phyloP scores from a whole-genome alignment of 768 basidiomycete species.

The Suillus occidentalis region DNA sequence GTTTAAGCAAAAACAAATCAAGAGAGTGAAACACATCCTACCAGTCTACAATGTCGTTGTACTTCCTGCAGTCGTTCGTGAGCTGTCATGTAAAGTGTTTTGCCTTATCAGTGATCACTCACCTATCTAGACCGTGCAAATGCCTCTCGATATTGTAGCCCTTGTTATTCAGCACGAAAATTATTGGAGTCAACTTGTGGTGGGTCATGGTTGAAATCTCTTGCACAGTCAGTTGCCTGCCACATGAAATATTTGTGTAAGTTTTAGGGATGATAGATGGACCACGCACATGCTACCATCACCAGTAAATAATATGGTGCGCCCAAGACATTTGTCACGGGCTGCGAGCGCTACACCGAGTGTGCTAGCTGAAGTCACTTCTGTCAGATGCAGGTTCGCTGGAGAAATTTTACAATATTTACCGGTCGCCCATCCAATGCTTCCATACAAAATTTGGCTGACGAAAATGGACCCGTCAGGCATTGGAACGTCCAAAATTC shows the following conservation, averaged over 20 bases:
- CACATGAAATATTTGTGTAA: slow-evolving; percentile 9
- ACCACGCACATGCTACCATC: slow-evolving; percentile 72
- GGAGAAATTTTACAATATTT: slow-evolving; percentile 20
- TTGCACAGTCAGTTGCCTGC: slow-evolving; percentile 75
- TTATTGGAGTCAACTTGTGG: slow-evolving; percentile 71
- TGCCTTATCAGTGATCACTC: slow-evolving; percentile 6
- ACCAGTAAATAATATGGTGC: slow-evolving; percentile 84
- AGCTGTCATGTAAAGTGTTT: not conserved
- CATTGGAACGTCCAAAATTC: slow-evolving; percentile 76
- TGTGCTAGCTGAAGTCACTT: slow-evolving; percentile 45
- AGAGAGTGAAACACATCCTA: slow-evolving; percentile 19
- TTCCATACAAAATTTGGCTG: slow-evolving; percentile 86
- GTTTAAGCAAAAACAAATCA: not conserved
- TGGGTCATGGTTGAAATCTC: slow-evolving; percentile 85
- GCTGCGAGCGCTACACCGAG: slow-evolving; percentile 84
- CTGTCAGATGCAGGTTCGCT: not conserved
- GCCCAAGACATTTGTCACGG: slow-evolving; percentile 53
- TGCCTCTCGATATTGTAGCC: slow-evolving; percentile 89
- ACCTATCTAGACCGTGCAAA: slow-evolving; percentile 65
- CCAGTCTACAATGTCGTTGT: slow-evolving; percentile 71
- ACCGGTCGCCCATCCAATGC: slow-evolving; percentile 89
- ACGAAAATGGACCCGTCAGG: slow-evolving; percentile 68
- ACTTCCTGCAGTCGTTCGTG: slow-evolving; percentile 47
- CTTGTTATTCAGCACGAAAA: slow-evolving; percentile 79
- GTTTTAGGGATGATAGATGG: not conserved